A percentile compares a stretch with the other conserved stretches of the same genome.
These are phyloP conservation scores for Aquilaria agallochum DNA, from an alignment of 441 rosid genomes.

Conservation along the genomic window DNA sequence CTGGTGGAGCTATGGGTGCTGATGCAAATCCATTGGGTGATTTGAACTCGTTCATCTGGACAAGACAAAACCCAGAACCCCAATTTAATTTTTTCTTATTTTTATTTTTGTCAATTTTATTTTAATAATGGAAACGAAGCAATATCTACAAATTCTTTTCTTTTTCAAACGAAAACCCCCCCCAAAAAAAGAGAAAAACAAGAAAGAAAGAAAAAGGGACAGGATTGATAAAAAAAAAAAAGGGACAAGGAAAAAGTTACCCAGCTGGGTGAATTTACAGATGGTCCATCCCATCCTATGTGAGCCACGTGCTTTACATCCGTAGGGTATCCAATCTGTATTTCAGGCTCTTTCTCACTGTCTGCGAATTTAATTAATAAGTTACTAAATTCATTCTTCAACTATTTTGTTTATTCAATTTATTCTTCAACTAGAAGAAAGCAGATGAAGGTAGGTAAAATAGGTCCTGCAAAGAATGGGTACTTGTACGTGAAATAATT, in stretches of 20 bases:
- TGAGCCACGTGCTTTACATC: constrained; percentile 98
- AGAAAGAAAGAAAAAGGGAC: not conserved
- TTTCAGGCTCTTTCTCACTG: constrained; percentile 71
- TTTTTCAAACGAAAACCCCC: too few relatives aligned
- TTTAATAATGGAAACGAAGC: not conserved
- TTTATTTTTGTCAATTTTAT: not conserved
- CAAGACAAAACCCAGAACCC: not conserved
- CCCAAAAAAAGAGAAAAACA: not conserved
- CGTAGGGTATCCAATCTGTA: constrained; percentile 81
- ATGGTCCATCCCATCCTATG: constrained; percentile 90
- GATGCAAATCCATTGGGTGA: constrained; percentile 26
- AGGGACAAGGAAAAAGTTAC: constrained; percentile 23
- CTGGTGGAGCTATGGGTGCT: constrained; percentile 17
- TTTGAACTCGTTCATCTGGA: constrained; percentile 70
- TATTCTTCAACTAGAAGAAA: not conserved
- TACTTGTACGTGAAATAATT: not conserved
- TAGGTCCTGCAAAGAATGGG: not conserved
- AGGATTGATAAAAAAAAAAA: not conserved
- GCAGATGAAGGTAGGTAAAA: not conserved
- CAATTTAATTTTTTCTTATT: constrained; percentile 1
- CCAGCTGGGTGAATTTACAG: constrained; percentile 71
- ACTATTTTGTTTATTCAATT: not conserved
- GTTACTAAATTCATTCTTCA: not conserved
- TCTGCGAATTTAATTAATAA: constrained; percentile 34
- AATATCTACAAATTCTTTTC: not conserved